A percentile compares a stretch with the other conserved stretches of the same genome.
phyloP scores from a whole-genome alignment of 768 basidiomycete species.

The Rhizopogon vesiculosus region DNA sequence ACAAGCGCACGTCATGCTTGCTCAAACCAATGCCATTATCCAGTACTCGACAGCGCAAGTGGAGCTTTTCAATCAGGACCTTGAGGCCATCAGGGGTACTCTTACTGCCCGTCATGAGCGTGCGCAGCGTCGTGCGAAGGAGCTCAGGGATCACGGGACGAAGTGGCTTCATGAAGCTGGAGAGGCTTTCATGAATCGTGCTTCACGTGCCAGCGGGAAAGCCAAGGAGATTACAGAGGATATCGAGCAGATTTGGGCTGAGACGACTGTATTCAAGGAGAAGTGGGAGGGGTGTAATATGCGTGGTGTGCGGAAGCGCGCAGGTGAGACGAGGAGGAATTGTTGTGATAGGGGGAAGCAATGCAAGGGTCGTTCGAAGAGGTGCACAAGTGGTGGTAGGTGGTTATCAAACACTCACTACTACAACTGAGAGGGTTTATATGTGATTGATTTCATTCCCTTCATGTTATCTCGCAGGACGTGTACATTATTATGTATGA shows the following conservation, averaged over 20 bases:
- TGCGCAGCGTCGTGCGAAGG: conserved; percentile 49
- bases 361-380: neutral
- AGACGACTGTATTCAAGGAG: neutral
- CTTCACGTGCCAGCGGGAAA: conserved; percentile 36
- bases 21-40: conserved; percentile 35
- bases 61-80: conserved; percentile 32
- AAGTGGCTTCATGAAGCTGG: conserved; percentile 40
- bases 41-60: conserved; percentile 35
- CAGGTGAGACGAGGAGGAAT: neutral
- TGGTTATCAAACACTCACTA: neutral
- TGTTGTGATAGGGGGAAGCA: neutral
- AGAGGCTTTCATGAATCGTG: conserved; percentile 36
- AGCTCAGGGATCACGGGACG: conserved; percentile 45
- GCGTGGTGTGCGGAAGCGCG: neutral
- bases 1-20: conserved; percentile 30
- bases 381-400: neutral
- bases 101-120: conserved; percentile 45
- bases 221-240: conserved; percentile 37
- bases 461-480: neutral
- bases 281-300: neutral
- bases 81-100: conserved; percentile 33
- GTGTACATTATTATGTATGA: conserved; percentile 3
- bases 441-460: neutral
- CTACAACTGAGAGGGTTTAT: neutral
- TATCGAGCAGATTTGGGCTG: conserved; percentile 3